Evolutionary conservation across 352 stramenopile species (phyloP).

Genomic region (Pythium scleroteichum): DNA sequence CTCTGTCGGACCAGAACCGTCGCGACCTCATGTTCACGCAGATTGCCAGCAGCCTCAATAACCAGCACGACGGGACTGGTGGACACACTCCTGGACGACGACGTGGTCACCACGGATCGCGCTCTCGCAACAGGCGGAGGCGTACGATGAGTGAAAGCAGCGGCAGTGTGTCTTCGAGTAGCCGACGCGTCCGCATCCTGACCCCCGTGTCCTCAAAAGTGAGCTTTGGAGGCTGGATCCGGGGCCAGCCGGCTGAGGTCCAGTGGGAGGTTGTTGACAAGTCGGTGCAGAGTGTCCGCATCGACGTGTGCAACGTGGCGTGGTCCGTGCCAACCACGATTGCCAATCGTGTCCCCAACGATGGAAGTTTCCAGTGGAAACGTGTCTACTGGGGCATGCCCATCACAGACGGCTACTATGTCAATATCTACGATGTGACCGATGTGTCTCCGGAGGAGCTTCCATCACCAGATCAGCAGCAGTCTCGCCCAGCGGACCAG

Average conservation of each 20-base stretch:
- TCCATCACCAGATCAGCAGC: constrained; percentile 25
- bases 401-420: constrained; percentile 83
- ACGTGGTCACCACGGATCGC: constrained; percentile 23
- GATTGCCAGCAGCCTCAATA: constrained; percentile 25
- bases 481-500: constrained; percentile 26
- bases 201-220: constrained; percentile 47
- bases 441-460: constrained; percentile 37
- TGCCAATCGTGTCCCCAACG: constrained; percentile 61
- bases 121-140: constrained; percentile 23
- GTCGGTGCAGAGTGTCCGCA: constrained; percentile 68
- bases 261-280: constrained; percentile 77
- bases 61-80: constrained; percentile 11
- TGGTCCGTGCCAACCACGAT: constrained; percentile 83
- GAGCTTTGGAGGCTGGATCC: constrained; percentile 66
- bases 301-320: constrained; percentile 85
- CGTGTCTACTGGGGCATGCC: constrained; percentile 87
- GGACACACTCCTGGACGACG: constrained; percentile 22
- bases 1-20: constrained; percentile 18
- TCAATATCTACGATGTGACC: constrained; percentile 87
- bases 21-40: constrained; percentile 31
- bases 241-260: constrained; percentile 75
- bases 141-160: constrained; percentile 36
- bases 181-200: constrained; percentile 55
- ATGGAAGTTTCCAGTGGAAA: constrained; percentile 71
- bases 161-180: constrained; percentile 25